These are phyloP conservation scores for Calocybe cyanea DNA, from an alignment of 768 basidiomycete genomes.

Conservation along the genomic window DNA sequence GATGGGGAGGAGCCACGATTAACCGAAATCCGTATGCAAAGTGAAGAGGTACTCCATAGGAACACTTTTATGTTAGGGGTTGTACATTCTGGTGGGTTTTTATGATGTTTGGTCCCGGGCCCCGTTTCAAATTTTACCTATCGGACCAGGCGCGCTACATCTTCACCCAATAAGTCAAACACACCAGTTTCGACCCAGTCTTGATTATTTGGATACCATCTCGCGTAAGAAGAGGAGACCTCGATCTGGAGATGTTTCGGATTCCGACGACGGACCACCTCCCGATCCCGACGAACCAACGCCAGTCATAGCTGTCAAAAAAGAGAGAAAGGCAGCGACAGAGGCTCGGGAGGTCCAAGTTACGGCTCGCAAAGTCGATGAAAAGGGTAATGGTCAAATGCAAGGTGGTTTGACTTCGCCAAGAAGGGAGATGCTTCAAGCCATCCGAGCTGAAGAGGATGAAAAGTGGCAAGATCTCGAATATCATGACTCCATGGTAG, in stretches of 20 bases:
- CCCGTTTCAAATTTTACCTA: background rate
- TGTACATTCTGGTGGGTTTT: slow-evolving; percentile 60
- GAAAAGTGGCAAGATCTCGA: slow-evolving; percentile 70
- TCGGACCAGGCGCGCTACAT: slow-evolving; percentile 61
- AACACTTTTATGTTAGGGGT: slow-evolving; percentile 76
- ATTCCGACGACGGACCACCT: slow-evolving; percentile 76
- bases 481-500: slow-evolving; percentile 65
- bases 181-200: slow-evolving; percentile 78
- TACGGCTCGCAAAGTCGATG: slow-evolving; percentile 66
- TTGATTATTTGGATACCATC: slow-evolving; percentile 75
- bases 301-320: slow-evolving; percentile 42
- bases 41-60: slow-evolving; percentile 64
- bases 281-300: slow-evolving; percentile 73
- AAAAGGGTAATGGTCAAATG: slow-evolving; percentile 44
- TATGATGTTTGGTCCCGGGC: slow-evolving; percentile 7
- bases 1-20: slow-evolving; percentile 58
- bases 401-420: slow-evolving; percentile 67
- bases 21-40: slow-evolving; percentile 66
- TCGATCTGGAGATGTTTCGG: slow-evolving; percentile 55
- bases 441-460: slow-evolving; percentile 74
- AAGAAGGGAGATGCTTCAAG: slow-evolving; percentile 72
- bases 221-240: slow-evolving; percentile 58
- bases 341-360: slow-evolving; percentile 78
- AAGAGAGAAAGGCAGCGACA: slow-evolving; percentile 55
- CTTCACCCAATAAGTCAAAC: slow-evolving; percentile 75